These are phyloP conservation scores for Poterioochromonas sp. DNA, from an alignment of 352 stramenopile genomes.

Conservation along the genomic window DNA sequence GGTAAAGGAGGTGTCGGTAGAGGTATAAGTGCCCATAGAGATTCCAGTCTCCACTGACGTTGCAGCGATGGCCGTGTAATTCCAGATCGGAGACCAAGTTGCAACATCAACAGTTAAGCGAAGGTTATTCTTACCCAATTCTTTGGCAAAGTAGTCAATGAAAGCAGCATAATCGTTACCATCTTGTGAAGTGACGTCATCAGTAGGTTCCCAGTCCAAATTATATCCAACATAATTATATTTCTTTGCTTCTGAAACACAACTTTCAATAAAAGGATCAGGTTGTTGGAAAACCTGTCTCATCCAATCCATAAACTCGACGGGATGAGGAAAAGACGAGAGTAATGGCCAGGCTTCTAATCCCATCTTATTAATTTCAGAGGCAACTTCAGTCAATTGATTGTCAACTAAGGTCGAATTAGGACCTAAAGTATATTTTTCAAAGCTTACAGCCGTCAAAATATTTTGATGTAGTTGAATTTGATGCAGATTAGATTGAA, in stretches of 20 bases:
- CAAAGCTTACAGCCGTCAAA: not conserved
- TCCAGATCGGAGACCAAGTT: conserved; percentile 15
- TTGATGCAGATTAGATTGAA: not conserved
- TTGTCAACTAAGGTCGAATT: conserved; percentile 8
- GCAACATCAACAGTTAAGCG: not conserved
- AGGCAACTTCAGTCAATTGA: not conserved
- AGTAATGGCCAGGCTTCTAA: not conserved
- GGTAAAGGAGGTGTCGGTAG: not conserved
- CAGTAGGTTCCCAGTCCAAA: conserved; percentile 16
- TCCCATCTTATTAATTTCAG: not conserved
- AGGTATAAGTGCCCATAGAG: conserved; percentile 13
- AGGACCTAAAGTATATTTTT: conserved; percentile 9
- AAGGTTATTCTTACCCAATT: not conserved
- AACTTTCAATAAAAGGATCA: not conserved
- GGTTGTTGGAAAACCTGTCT: not conserved
- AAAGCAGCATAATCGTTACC: not conserved
- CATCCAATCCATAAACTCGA: conserved; percentile 21
- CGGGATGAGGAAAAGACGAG: not conserved
- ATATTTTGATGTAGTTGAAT: not conserved
- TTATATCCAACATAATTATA: not conserved
- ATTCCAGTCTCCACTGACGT: not conserved
- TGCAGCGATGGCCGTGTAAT: not conserved
- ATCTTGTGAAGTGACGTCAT: not conserved
- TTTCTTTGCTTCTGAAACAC: not conserved
- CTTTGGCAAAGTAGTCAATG: not conserved